Evolutionary conservation across 495 filamentous ascomycete species (phyloP), one percentile per base, ranked within the genome.

Genomic region (Aspergillus ellipticus): DNA sequence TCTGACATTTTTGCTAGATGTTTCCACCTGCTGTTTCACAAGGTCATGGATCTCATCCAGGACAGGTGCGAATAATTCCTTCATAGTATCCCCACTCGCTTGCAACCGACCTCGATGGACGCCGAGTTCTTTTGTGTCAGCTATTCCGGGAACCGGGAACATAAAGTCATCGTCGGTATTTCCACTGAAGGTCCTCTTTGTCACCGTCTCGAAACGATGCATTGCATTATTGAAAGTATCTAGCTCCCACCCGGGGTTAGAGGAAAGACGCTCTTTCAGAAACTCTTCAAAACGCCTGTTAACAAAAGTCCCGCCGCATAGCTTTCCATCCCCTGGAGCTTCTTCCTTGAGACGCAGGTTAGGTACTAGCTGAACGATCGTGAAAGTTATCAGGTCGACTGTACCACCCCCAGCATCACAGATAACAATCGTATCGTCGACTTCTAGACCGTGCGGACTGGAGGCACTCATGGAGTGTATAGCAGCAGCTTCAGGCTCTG

Each of bases 401-500:
- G 88, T 91, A 1, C 87, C 89, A n/a, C 88, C 89, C 29, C 88
- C 87, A 0, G 85, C 87, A 66, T 92, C 89, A 60, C 86, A 88
- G 3, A 92, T 75, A 41, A 91, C 76, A 56, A 92, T 87, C 42
- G 86, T 88, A 55, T 91, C 86, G 0, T 82, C 85, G 13, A 55
- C 53, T 71, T 81, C 28, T 85, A 70, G 43, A 75, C 75, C 56
- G 83, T 88, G n/a, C 79, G 85, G 66, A 85, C 81, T 57, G 84
- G 85, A 6, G 24, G 80, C 81, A 48, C 84, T 81, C 2, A 92
- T 74, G 0, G 86, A 85, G 58, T 89, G 89, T 0, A 89, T 81
- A 0, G 88, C 89, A 0, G 88, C 88, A 3, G 86, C 88, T 68
- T 92, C 89, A 1, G 88, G 87, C 68, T 89, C 85, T 39, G 82